Evolutionary conservation across 2,329 filamentous ascomycete genomes (phyloP), one percentile per base, ranked within the genome.

Genomic region (Aspergillus jensenii): DNA sequence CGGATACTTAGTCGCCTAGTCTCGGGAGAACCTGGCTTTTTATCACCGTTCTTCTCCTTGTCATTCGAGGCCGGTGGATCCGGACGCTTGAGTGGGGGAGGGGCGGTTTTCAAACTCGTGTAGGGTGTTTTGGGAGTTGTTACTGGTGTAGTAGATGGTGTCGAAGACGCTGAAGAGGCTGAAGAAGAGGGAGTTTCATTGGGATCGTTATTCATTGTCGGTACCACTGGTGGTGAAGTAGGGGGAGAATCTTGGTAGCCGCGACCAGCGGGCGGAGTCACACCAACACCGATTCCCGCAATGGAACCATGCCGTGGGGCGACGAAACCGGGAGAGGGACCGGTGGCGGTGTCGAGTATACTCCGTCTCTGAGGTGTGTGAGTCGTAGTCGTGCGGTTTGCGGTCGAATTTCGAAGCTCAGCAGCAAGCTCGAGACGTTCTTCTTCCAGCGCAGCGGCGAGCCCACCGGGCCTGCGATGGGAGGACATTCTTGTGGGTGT

Each of bases 391-490:
- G 23, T 62, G 64, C 59, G 63, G 62, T 59, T 35, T 9, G 39
- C 19, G 60, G 62, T 55, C 61, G 70, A 45, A 81, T 82, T 71
- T 89, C 87, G 43, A 31, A 47, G 51, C 91, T 79, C 60, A 91
- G 78, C 64, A 91, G 79, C 40, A 92, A 59, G 87, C 75, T 91
- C 89, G 62, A 82, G 81, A 61, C 89, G 84, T 79, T 93, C 90
- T 78, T 91, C 87, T 70, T 92, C 90, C 62, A 92, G 81, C 64
- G 87, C 85, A 49, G 88, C 84, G 76, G 91, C 90, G 68, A 93
- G 84, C 52, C 68, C 68, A 59, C 69, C 71, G 45, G 60, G 61
- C 44, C 59, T 63, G 55, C 65, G 59, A 62, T 66, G 65, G 59
- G 62, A 62, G 58, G 65, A 64, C 67, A 71, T 72, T 59, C 53